These are phyloP conservation scores for Bryoerythrophyllum caledonicum DNA, from an alignment of 225 moss, liverwort and hornwort species.

Conservation along the genomic window DNA sequence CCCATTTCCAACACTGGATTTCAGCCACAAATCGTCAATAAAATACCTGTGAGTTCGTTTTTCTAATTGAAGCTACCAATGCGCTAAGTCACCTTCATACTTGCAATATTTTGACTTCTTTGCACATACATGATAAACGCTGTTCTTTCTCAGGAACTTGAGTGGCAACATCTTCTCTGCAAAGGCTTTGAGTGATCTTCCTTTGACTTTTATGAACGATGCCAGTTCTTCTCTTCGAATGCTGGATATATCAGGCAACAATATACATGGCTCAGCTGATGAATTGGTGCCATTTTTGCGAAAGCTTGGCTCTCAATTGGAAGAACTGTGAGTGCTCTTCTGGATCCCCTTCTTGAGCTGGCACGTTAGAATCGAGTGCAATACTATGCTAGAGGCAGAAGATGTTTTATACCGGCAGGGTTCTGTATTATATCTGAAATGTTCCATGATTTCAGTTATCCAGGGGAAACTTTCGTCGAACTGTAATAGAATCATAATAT, in stretches of 20 bases:
- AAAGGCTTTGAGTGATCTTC: slow-evolving; percentile 3
- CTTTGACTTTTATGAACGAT: slow-evolving; percentile 1
- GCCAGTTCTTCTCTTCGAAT: slow-evolving; percentile 11
- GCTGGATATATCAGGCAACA: slow-evolving; percentile 10
- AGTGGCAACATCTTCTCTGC: background rate
- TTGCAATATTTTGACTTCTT: background rate
- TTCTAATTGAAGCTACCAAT: background rate
- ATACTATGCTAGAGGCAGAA: background rate
- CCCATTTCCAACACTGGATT: slow-evolving; percentile 10
- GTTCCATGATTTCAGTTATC: background rate
- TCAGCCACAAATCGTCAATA: background rate
- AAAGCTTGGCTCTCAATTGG: slow-evolving; percentile 5
- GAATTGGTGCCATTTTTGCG: slow-evolving; percentile 9
- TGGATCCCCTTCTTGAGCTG: background rate
- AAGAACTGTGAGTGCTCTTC: slow-evolving; percentile 10
- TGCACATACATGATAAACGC: background rate
- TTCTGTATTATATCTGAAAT: background rate
- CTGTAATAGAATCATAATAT: background rate
- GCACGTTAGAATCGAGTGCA: background rate
- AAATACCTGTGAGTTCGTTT: background rate
- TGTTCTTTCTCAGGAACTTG: background rate
- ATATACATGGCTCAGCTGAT: background rate
- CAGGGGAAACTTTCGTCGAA: background rate
- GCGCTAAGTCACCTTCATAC: background rate
- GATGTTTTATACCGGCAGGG: background rate